Conservation (phyloP, 345 rosid genomes). For the Raphanus sativus region DNA sequence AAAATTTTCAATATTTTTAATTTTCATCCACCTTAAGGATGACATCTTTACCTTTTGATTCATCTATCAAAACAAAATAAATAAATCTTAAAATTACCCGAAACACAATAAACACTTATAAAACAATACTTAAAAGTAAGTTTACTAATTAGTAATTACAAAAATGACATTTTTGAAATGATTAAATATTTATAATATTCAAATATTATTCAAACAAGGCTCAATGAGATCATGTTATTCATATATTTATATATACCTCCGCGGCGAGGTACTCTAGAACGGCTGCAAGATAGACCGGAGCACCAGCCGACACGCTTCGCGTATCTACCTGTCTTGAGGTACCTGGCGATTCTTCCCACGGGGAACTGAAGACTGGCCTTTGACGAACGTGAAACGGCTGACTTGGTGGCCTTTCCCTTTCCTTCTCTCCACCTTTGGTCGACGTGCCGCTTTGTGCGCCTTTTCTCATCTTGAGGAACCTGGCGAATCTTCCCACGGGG, state of each 20-base stretch:
- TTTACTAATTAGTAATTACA: too few species aligned
- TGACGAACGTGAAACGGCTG: slow-evolving; percentile 52
- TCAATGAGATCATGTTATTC: neutral
- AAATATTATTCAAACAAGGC: neutral
- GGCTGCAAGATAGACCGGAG: slow-evolving; percentile 73
- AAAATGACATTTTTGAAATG: too few species aligned
- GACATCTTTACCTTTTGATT: too few species aligned
- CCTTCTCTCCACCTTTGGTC: slow-evolving; percentile 58
- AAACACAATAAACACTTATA: too few species aligned
- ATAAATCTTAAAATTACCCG: too few species aligned
- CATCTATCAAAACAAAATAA: too few species aligned
- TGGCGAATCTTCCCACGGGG: too few species aligned
- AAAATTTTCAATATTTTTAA: too few species aligned
- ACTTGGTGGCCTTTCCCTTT: slow-evolving; percentile 52
- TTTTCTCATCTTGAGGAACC: slow-evolving; percentile 39
- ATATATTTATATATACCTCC: slow-evolving; percentile 43
- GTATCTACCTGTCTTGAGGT: slow-evolving; percentile 59
- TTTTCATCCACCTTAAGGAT: too few species aligned
- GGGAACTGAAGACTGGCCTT: slow-evolving; percentile 79
- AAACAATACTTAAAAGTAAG: too few species aligned
- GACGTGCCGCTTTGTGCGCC: slow-evolving; percentile 25
- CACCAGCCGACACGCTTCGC: slow-evolving; percentile 75
- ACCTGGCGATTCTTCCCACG: slow-evolving; percentile 77
- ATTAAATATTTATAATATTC: too few species aligned
- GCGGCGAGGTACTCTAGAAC: slow-evolving; percentile 84